These are phyloP conservation scores for Brasilioporus rufonigricans DNA, from an alignment of 768 basidiomycete genomes.

Conservation along the genomic window DNA sequence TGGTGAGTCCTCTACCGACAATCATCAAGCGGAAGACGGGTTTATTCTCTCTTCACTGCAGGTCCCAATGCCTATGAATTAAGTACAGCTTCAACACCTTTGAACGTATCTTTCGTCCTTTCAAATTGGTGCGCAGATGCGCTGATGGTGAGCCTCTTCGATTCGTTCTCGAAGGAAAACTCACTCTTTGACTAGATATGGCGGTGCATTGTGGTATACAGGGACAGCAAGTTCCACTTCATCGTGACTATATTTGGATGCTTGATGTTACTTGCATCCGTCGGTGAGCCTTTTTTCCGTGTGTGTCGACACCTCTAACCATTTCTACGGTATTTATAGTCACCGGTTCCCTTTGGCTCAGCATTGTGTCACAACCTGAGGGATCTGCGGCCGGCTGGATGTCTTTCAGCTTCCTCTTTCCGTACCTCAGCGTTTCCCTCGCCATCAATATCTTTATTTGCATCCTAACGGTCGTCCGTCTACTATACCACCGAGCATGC, in stretches of 20 bases:
- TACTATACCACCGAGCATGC: conserved; percentile 29
- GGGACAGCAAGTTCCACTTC: conserved; percentile 22
- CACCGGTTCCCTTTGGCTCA: conserved; percentile 30
- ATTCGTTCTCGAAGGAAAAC: background rate
- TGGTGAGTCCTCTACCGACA: conserved; percentile 12
- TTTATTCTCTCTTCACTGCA: background rate
- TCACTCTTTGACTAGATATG: conserved; percentile 23
- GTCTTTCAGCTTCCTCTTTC: conserved; percentile 33
- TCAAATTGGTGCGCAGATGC: conserved; percentile 33
- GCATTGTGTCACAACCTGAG: conserved; percentile 24
- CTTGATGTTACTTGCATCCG: conserved; percentile 24
- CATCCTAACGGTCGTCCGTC: conserved; percentile 30
- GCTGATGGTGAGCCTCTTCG: conserved; percentile 24
- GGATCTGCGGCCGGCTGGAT: conserved; percentile 23
- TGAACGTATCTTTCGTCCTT: conserved; percentile 28
- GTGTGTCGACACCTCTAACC: background rate
- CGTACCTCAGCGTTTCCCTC: conserved; percentile 33
- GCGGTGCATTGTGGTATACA: conserved; percentile 33
- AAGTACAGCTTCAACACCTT: conserved; percentile 22
- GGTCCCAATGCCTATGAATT: conserved; percentile 28
- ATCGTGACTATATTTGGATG: conserved; percentile 16
- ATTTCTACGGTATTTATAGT: conserved; percentile 9
- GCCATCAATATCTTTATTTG: conserved; percentile 32
- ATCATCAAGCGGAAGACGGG: background rate
- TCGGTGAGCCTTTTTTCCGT: conserved; percentile 15